Percentiles rank a stretch among this genome's conserved stretches.
Conservation (phyloP, 2,329 filamentous ascomycete genomes). For the Fusarium dimerum region DNA sequence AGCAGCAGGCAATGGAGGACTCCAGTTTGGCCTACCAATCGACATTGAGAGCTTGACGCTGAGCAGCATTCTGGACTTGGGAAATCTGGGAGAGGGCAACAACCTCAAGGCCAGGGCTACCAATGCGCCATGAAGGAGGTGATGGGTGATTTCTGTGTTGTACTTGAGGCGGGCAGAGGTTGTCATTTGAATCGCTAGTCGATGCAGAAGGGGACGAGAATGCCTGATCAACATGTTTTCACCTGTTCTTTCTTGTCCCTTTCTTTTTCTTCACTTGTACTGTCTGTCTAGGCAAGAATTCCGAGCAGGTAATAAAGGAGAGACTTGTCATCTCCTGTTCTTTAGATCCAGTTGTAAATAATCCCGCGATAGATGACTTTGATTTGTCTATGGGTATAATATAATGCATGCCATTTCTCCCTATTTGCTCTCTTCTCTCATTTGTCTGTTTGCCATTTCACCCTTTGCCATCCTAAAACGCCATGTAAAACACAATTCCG, state of each 20-base stretch:
- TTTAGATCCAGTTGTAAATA: no score
- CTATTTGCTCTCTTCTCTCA: neutral
- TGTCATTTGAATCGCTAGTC: neutral
- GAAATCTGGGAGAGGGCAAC: conserved; percentile 36
- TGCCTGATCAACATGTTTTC: conserved; percentile 7
- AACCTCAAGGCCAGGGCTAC: conserved; percentile 21
- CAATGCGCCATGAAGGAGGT: conserved; percentile 4
- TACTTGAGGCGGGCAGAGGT: neutral
- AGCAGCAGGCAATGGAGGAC: conserved; percentile 19
- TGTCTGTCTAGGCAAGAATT: conserved; percentile 13
- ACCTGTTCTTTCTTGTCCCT: conserved; percentile 7
- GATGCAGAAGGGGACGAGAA: conserved; percentile 2
- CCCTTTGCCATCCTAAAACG: conserved; percentile 9
- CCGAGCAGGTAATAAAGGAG: conserved; percentile 21
- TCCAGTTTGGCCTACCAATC: conserved; percentile 26
- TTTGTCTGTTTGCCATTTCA: neutral
- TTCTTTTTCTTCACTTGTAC: conserved; percentile 18
- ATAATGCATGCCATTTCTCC: conserved; percentile 5
- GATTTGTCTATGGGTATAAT: conserved; percentile 32
- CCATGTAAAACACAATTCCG: conserved; percentile 6
- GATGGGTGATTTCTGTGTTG: neutral
- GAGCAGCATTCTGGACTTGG: conserved; percentile 45
- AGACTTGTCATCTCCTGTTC: conserved; percentile 6
- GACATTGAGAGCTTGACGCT: conserved; percentile 44
- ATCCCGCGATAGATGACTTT: no score